These are phyloP conservation scores for Euphorbia lathyris DNA, from an alignment of 345 rosid genomes.

Conservation along the genomic window DNA sequence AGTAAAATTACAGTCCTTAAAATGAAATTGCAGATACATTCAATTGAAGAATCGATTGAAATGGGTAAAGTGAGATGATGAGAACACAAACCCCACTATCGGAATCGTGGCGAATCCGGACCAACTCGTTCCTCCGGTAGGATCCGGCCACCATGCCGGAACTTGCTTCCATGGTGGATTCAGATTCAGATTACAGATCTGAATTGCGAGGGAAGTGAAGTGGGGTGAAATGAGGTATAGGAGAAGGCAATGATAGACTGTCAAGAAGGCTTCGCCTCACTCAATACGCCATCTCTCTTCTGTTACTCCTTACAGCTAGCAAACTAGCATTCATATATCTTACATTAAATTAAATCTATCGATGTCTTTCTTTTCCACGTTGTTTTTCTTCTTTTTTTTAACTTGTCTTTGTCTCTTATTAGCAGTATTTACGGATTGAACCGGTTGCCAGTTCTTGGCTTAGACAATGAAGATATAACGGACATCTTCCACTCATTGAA, in stretches of 20 bases:
- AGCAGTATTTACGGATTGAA: slow-evolving; percentile 28
- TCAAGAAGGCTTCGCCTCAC: slow-evolving; percentile 34
- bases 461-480: no score
- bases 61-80: slow-evolving; percentile 4
- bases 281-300: slow-evolving; percentile 57
- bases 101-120: slow-evolving; percentile 96
- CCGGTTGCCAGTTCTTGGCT: slow-evolving; percentile 23
- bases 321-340: no score
- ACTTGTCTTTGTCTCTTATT: background rate
- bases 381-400: no score
- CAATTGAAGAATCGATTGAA: background rate
- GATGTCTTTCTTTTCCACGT: slow-evolving; percentile 11
- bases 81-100: slow-evolving; percentile 81
- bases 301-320: slow-evolving; percentile 11
- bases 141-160: slow-evolving; percentile 98
- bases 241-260: slow-evolving; percentile 6
- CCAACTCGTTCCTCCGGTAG: slow-evolving; percentile 93
- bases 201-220: no score
- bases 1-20: background rate
- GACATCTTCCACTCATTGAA: background rate
- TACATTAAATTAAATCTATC: no score
- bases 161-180: slow-evolving; percentile 71
- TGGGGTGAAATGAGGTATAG: background rate
- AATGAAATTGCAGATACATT: background rate
- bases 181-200: slow-evolving; percentile 6